These are phyloP conservation scores for Helicocarpus griseus DNA, from an alignment of 2,329 filamentous ascomycete species.

Conservation along the genomic window DNA sequence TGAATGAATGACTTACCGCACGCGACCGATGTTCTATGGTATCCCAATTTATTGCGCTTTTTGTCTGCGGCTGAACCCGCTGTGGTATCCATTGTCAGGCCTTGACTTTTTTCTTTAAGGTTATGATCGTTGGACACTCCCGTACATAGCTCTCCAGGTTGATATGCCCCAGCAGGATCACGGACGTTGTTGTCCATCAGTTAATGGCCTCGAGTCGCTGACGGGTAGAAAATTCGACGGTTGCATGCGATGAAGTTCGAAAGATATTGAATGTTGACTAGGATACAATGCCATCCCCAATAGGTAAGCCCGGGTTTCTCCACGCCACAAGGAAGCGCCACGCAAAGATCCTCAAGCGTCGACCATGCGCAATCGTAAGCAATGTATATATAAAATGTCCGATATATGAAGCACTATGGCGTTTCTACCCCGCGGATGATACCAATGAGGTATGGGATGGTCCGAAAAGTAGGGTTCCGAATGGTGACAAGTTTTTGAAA, in stretches of 20 bases:
- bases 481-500: neutral
- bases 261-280: conserved; percentile 6
- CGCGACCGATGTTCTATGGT: conserved; percentile 88
- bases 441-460: conserved; percentile 4
- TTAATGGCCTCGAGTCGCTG: neutral
- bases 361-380: conserved; percentile 6
- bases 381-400: conserved; percentile 5
- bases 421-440: conserved; percentile 7
- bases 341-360: conserved; percentile 5
- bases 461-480: neutral
- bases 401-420: conserved; percentile 2
- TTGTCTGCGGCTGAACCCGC: conserved; percentile 44
- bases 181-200: conserved; percentile 1
- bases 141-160: conserved; percentile 32
- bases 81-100: conserved; percentile 25
- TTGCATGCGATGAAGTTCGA: conserved; percentile 8
- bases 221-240: neutral
- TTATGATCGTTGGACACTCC: conserved; percentile 25
- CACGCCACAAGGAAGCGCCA: conserved; percentile 10
- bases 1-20: conserved; percentile 61
- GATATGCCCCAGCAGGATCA: conserved; percentile 11
- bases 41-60: conserved; percentile 83
- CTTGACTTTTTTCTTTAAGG: conserved; percentile 23
- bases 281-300: conserved; percentile 13
- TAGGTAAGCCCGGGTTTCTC: conserved; percentile 7